Base-by-base conservation (phyloP, 192 early-diverging fungal species). In the Phlyctochytrium bullatum region DNA sequence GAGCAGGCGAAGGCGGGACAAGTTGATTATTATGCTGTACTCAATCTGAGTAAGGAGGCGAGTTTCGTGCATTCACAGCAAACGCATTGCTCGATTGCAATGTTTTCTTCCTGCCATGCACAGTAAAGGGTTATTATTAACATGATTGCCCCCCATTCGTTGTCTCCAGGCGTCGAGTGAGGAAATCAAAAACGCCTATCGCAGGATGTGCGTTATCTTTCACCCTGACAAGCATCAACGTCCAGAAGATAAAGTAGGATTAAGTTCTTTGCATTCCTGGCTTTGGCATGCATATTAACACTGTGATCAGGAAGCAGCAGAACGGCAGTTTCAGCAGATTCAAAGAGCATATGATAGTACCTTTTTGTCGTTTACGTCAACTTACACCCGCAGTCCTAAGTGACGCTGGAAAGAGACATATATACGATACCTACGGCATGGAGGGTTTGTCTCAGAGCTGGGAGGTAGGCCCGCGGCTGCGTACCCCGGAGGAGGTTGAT, bases 181-280 rank as follows among this genome's bases (percentile, higher is more conserved):
- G 10, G 83, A 85, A 14, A 77, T 85, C 20, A 76, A 77, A 62
- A 78, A 79, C 52, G 74, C 83, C 1, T 85, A 80, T 63, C 66
- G 74, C 2, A 73, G 83, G 31, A 63, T 83, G 33, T 75, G 73
- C n/a, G 59, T 85, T 56, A 74, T 68, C 0, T 85, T 85, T 62
- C 83, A 85, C 65, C 83, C 83, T 2, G 83, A 85, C 73, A 85
- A 85, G 59, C 84, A 78, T 65, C 73, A 73, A 27, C 30, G 33
- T 0, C 65, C 72, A 14, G 76, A 75, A 52, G 73, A 75, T 61
- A 81, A 81, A 70, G 71, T 76, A 34, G 3, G 51, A 34, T 50
- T n/a, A n/a, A n/a, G n/a, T n/a, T n/a, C n/a, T n/a, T n/a, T n/a
- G n/a, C n/a, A n/a, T n/a, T 4, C 4, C 35, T 17, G 0, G 59